These are phyloP conservation scores for Rhodotorula sp. DNA, from an alignment of 1,284 basidiomycete genomes.

Conservation along the genomic window DNA sequence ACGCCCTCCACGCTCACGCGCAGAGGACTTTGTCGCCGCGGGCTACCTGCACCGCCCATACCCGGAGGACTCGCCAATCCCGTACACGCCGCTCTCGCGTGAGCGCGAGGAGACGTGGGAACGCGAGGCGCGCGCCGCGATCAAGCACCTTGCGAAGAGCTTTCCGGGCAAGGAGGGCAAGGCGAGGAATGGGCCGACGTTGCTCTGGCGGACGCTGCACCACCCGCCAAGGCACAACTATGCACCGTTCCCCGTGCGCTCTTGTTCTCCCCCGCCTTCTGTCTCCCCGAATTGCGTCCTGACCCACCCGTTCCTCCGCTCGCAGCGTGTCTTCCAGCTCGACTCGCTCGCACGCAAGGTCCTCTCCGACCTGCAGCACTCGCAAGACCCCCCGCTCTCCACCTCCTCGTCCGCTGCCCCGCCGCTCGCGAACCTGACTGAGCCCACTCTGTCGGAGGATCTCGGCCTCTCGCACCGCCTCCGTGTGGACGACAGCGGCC, in stretches of 20 bases:
- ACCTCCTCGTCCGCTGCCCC: neutral
- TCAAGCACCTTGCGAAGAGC: slow-evolving; percentile 25
- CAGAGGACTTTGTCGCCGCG: slow-evolving; percentile 42
- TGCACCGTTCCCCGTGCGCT: slow-evolving; percentile 38
- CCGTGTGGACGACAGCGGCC: slow-evolving; percentile 33
- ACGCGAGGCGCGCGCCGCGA: slow-evolving; percentile 36
- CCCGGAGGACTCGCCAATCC: slow-evolving; percentile 40
- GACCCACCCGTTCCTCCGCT: neutral
- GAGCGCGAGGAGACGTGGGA: slow-evolving; percentile 36
- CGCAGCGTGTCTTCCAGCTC: slow-evolving; percentile 39
- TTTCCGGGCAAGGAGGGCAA: slow-evolving; percentile 32
- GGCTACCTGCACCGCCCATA: slow-evolving; percentile 37
- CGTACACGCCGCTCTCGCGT: slow-evolving; percentile 33
- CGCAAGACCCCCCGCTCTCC: slow-evolving; percentile 6
- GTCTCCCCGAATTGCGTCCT: neutral
- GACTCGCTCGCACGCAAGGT: slow-evolving; percentile 39
- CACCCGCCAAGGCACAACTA: slow-evolving; percentile 42
- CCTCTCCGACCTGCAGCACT: slow-evolving; percentile 27
- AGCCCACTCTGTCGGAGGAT: slow-evolving; percentile 18
- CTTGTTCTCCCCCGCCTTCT: neutral
- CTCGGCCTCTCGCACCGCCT: slow-evolving; percentile 34
- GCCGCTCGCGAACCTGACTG: neutral
- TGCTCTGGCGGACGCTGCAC: slow-evolving; percentile 41
- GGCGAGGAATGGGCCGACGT: slow-evolving; percentile 28
- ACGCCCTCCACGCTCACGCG: neutral